A percentile compares a stretch with the other conserved stretches of the same genome.
phyloP scores from a whole-genome alignment of 1,139 yeast species.

The Nakaseomyces uthaithaninus region DNA sequence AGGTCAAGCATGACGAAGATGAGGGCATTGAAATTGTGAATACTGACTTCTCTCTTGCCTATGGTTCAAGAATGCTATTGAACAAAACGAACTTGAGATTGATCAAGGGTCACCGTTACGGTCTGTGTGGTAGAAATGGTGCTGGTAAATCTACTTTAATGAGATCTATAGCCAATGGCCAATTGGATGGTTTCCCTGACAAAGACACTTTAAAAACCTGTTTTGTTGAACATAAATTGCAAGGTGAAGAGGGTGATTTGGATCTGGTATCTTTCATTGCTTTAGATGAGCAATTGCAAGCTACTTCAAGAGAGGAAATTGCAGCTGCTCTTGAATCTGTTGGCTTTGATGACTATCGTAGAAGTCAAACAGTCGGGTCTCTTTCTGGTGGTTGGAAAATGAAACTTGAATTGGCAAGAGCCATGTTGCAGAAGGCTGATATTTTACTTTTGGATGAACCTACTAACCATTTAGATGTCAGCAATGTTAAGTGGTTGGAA shows the following conservation, averaged over 20 bases:
- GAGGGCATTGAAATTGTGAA: constrained; percentile 88
- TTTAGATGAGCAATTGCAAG: constrained; percentile 72
- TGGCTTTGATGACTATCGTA: constrained; percentile 87
- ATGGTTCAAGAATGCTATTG: constrained; percentile 93
- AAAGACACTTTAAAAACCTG: constrained; percentile 83
- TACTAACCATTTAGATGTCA: constrained; percentile 94
- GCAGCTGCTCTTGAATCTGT: constrained; percentile 68
- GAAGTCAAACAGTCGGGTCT: constrained; percentile 85
- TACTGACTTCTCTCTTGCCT: constrained; percentile 90
- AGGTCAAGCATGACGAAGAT: constrained; percentile 45
- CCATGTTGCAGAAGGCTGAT: constrained; percentile 97
- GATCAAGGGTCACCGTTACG: constrained; percentile 92
- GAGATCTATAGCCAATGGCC: constrained; percentile 96
- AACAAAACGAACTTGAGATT: constrained; percentile 85
- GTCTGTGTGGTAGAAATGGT: constrained; percentile 97
- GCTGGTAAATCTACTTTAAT: constrained; percentile 96
- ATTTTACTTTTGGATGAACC: constrained; percentile 94
- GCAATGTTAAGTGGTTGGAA: constrained; percentile 88
- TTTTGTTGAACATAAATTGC: constrained; percentile 94
- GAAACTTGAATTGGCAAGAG: constrained; percentile 97
- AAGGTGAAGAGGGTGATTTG: constrained; percentile 90
- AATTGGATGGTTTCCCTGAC: constrained; percentile 95
- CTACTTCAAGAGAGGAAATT: constrained; percentile 60
- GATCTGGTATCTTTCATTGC: constrained; percentile 84
- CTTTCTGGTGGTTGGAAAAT: constrained; percentile 99